Conservation (phyloP, 106 monocot genomes). For the Dioscorea dumetorum region DNA sequence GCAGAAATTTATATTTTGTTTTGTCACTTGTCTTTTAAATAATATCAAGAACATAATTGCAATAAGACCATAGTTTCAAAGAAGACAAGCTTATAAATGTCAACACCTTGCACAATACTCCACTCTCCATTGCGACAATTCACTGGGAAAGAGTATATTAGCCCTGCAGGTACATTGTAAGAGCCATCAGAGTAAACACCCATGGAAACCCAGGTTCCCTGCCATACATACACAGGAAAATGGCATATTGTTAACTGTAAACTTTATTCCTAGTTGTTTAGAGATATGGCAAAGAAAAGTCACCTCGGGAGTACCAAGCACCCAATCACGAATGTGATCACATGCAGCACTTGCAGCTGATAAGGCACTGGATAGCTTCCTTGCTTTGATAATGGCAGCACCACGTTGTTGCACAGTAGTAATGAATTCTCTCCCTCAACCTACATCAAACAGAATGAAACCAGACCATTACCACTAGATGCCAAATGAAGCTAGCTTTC, state of each 20-base stretch:
- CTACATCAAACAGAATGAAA: constrained; percentile 10
- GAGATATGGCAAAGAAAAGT: not conserved
- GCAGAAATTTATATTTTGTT: no score
- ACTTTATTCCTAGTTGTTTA: not conserved
- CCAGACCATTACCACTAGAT: not conserved
- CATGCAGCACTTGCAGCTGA: constrained; percentile 91
- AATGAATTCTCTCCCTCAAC: constrained; percentile 72
- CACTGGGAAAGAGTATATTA: constrained; percentile 93
- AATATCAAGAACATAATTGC: no score
- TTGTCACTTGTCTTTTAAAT: no score
- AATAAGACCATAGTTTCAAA: not conserved
- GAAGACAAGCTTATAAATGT: not conserved
- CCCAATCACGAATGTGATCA: constrained; percentile 88
- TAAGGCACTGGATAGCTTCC: constrained; percentile 83
- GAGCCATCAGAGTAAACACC: constrained; percentile 95
- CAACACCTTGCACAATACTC: constrained; percentile 61
- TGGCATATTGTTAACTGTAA: no score
- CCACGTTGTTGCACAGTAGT: constrained; percentile 81
- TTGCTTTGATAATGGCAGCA: constrained; percentile 84
- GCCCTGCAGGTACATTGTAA: constrained; percentile 71
- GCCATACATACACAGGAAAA: not conserved
- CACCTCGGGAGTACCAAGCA: constrained; percentile 84
- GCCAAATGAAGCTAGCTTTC: no score
- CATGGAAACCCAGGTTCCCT: constrained; percentile 95
- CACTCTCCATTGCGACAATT: constrained; percentile 71